Evolutionary conservation across 306 rosid genomes (phyloP).

Genomic region (Begonia loranthoides): DNA sequence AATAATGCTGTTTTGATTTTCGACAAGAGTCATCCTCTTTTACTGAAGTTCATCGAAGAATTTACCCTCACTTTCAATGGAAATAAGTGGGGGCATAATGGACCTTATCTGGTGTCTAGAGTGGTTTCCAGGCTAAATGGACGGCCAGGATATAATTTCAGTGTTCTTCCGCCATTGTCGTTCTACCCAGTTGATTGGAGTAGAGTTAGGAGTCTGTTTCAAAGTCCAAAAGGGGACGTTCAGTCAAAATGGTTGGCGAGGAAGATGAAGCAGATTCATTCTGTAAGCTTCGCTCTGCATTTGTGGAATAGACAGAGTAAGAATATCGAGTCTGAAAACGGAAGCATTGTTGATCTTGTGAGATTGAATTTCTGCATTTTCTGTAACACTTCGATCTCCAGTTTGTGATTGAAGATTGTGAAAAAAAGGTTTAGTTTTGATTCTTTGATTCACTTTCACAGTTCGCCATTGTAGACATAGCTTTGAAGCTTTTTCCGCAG

Average conservation of each 20-base stretch:
- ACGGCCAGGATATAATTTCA: slow-evolving; percentile 34
- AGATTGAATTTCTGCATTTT: slow-evolving; percentile 33
- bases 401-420: slow-evolving; percentile 10
- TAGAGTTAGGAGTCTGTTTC: slow-evolving; percentile 36
- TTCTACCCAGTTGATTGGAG: slow-evolving; percentile 88
- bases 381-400: slow-evolving; percentile 29
- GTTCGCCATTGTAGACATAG: too few species aligned
- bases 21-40: slow-evolving; percentile 64
- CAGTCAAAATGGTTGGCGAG: slow-evolving; percentile 44
- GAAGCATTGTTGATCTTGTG: slow-evolving; percentile 57
- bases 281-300: slow-evolving; percentile 56
- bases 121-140: slow-evolving; percentile 55
- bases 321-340: slow-evolving; percentile 39
- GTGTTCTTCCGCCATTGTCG: slow-evolving; percentile 55
- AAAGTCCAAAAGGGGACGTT: slow-evolving; percentile 31
- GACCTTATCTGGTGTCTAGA: slow-evolving; percentile 85
- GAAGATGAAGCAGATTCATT: slow-evolving; percentile 35
- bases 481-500: too few species aligned
- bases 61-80: slow-evolving; percentile 82
- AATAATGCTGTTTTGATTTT: slow-evolving; percentile 80
- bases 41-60: slow-evolving; percentile 66
- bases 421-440: too few species aligned
- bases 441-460: too few species aligned
- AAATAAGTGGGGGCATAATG: slow-evolving; percentile 95
- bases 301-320: slow-evolving; percentile 76